Evolutionary conservation across 768 basidiomycete species (phyloP).

Genomic region (Auricularia heimuer): DNA sequence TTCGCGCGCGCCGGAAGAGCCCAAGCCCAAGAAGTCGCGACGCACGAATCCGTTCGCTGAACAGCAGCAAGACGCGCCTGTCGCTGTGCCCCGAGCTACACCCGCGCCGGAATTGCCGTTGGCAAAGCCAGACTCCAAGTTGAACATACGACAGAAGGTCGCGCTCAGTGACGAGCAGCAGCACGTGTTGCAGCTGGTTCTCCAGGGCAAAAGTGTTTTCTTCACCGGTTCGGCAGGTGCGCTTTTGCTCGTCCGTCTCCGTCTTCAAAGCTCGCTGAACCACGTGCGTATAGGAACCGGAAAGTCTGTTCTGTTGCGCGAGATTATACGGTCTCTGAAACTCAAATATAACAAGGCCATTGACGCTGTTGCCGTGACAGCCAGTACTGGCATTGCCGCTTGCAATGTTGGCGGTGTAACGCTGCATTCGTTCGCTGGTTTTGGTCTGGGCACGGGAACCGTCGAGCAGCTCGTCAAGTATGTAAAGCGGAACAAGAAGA

Average conservation of each 20-base stretch:
- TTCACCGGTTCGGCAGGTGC: slow-evolving; percentile 81
- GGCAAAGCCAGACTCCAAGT: neutral
- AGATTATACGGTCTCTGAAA: slow-evolving; percentile 72
- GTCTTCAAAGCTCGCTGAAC: neutral
- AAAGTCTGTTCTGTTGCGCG: slow-evolving; percentile 87
- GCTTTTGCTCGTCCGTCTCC: slow-evolving; percentile 6
- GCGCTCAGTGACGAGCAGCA: slow-evolving; percentile 46
- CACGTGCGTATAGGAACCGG: slow-evolving; percentile 64
- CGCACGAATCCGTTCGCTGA: slow-evolving; percentile 1
- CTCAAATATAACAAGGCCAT: slow-evolving; percentile 39
- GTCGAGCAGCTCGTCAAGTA: slow-evolving; percentile 53
- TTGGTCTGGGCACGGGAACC: slow-evolving; percentile 69
- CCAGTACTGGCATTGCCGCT: slow-evolving; percentile 94
- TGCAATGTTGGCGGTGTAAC: slow-evolving; percentile 97
- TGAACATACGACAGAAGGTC: slow-evolving; percentile 16
- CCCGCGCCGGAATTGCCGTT: neutral
- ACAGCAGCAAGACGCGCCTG: neutral
- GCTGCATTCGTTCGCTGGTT: slow-evolving; percentile 91
- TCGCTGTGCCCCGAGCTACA: neutral
- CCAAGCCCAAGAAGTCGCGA: neutral
- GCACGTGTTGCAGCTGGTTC: slow-evolving; percentile 44
- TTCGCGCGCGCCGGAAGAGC: neutral
- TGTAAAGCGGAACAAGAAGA: slow-evolving; percentile 78
- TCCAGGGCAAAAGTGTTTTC: slow-evolving; percentile 57
- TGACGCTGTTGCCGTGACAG: slow-evolving; percentile 86